Evolutionary conservation across 768 basidiomycete species (phyloP).

Genomic region (Agaricus bisporus): DNA sequence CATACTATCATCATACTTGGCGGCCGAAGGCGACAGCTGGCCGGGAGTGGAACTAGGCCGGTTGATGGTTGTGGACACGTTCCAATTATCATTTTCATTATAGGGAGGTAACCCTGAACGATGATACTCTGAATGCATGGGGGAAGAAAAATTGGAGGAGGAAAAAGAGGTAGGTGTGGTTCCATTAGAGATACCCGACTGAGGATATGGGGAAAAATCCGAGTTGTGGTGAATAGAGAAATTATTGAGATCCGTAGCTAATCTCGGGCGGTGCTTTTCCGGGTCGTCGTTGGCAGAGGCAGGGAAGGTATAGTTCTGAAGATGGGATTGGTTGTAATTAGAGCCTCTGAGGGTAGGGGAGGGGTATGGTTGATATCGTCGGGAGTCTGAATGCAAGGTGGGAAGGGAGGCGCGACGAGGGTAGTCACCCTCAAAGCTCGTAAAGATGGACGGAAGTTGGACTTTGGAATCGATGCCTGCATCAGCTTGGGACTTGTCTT

Average conservation of each 20-base stretch:
- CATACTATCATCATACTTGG: constrained; percentile 67
- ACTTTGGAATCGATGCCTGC: constrained; percentile 44
- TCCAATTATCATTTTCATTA: constrained; percentile 51
- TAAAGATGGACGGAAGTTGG: constrained; percentile 70
- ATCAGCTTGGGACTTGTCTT: constrained; percentile 36
- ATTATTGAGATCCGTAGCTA: constrained; percentile 40
- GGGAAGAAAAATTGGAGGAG: constrained; percentile 42
- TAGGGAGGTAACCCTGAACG: constrained; percentile 39
- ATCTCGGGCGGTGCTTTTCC: constrained; percentile 34
- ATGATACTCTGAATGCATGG: constrained; percentile 39
- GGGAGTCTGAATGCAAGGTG: constrained; percentile 47
- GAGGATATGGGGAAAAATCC: constrained; percentile 44
- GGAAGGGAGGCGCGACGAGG: constrained; percentile 61
- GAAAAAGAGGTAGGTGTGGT: constrained; percentile 47
- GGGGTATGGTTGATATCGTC: constrained; percentile 55
- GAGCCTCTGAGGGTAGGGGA: constrained; percentile 39
- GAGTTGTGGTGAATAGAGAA: constrained; percentile 28
- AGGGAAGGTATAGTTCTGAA: constrained; percentile 54
- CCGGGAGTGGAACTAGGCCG: constrained; percentile 66
- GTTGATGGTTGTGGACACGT: constrained; percentile 47
- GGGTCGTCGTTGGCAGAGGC: constrained; percentile 30
- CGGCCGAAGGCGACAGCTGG: constrained; percentile 44
- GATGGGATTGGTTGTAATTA: constrained; percentile 37
- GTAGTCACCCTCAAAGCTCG: constrained; percentile 58
- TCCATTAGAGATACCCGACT: constrained; percentile 43